These are phyloP conservation scores for Ustilago bromivora DNA, from an alignment of 1,284 basidiomycete species.

Conservation along the genomic window DNA sequence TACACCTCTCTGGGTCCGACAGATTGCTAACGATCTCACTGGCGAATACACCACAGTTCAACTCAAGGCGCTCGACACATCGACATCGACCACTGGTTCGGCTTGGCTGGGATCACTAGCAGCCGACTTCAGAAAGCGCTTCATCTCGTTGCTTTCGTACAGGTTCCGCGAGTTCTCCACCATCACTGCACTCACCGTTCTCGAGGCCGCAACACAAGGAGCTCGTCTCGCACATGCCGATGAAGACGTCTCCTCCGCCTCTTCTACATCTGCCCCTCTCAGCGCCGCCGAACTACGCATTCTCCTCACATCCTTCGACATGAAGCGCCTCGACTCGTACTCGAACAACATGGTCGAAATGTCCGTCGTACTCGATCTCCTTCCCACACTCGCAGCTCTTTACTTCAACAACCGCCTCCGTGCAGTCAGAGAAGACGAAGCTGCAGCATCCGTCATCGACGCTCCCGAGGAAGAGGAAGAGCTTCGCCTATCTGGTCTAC, in stretches of 20 bases:
- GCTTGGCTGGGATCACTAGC: conserved; percentile 92
- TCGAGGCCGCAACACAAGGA: conserved; percentile 83
- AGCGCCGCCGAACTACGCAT: conserved; percentile 79
- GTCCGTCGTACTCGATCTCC: conserved; percentile 91
- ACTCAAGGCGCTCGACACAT: conserved; percentile 74
- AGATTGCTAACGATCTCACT: conserved; percentile 92
- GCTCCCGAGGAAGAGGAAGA: conserved; percentile 45
- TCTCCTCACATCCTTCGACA: conserved; percentile 88
- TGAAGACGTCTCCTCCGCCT: conserved; percentile 15
- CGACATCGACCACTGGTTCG: conserved; percentile 70
- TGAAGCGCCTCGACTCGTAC: conserved; percentile 95
- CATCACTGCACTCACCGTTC: conserved; percentile 84
- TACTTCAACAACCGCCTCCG: conserved; percentile 79
- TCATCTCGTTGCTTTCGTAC: conserved; percentile 89
- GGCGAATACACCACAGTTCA: conserved; percentile 97
- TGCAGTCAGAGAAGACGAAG: conserved; percentile 54
- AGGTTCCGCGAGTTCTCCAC: conserved; percentile 94
- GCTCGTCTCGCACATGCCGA: conserved; percentile 65
- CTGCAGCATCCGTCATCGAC: conserved; percentile 45
- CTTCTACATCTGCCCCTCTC: conserved; percentile 29
- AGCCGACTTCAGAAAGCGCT: conserved; percentile 91
- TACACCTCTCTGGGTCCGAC: conserved; percentile 90
- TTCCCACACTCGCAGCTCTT: conserved; percentile 82
- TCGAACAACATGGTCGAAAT: conserved; percentile 96
- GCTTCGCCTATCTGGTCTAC: conserved; percentile 59